These are phyloP conservation scores for Solanum sparsipilum DNA, from an alignment of 257 asterid species.

Conservation along the genomic window DNA sequence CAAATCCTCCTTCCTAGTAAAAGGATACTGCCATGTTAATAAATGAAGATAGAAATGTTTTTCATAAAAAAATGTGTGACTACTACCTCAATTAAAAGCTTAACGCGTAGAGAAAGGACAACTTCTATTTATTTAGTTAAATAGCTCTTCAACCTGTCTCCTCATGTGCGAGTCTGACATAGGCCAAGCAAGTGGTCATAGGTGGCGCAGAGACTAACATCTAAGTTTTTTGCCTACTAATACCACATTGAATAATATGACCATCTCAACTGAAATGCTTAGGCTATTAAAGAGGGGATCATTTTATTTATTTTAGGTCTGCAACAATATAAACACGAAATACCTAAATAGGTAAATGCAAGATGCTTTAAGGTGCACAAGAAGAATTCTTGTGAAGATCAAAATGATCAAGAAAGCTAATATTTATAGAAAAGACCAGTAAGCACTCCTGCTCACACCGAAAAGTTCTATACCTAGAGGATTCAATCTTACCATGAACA, in stretches of 20 bases:
- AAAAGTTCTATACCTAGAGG: neutral
- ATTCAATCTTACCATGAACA: neutral
- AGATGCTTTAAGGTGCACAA: neutral
- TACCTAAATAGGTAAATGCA: neutral
- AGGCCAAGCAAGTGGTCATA: neutral
- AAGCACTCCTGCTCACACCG: neutral
- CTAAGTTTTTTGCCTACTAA: neutral
- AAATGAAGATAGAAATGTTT: neutral
- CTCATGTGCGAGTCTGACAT: neutral
- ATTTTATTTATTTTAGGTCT: neutral
- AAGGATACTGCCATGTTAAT: constrained; percentile 9
- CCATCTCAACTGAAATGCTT: neutral
- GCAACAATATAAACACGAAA: neutral
- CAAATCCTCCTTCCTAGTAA: constrained; percentile 96
- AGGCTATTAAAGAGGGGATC: neutral
- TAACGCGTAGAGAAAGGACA: neutral
- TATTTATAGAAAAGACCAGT: neutral
- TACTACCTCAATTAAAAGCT: neutral
- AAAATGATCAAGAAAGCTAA: neutral
- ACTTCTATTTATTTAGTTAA: neutral
- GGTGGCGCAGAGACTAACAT: neutral
- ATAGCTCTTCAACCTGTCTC: neutral
- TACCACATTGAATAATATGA: neutral
- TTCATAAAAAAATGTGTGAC: neutral
- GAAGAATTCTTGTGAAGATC: neutral